Base-by-base conservation (phyloP, 2,329 filamentous ascomycete genomes). In the Xylaria multiplex region DNA sequence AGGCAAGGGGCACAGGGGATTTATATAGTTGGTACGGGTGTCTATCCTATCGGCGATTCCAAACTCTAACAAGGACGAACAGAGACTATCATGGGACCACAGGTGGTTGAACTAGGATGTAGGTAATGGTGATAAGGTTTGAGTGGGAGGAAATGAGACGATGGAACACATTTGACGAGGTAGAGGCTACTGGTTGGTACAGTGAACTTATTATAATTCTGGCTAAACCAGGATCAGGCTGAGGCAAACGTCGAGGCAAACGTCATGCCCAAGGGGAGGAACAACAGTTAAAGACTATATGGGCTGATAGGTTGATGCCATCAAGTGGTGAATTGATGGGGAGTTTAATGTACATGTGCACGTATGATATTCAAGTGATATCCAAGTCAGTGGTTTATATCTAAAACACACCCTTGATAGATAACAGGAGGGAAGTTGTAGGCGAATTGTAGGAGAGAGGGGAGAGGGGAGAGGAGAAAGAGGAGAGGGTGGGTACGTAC, bases 1-100 rank as follows among this genome's bases (percentile, higher is more conserved):
- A 55, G 59, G 67, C 59, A 70, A 73, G 53, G 60, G 63, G 50
- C 50, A 49, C 56, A 37, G 52, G 22, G 46, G 19, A 14, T 22
- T 19, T 37, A 32, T 46, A 37, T 49, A 53, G 62, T 59, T 32
- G 49, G 63, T 42, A 52, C 24, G 32, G 49, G 19, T 42, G 35
- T 58, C 32, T 48, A 61, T 46, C 57, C 50, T 58, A 66, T 66
- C 43, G 43, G 55, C 37, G 22, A 45, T 48, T 35, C 22, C 54
- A 27, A n/a, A 46, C 4, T 30, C 19, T n/a, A 62, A 48, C 14
- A 32, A 19, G 46, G 30, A 27, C 52, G 40, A 37, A 37, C 16
- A 27, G 42, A 48, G 62, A 24, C 62, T 27, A 32, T 37, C 54
- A 48, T 5, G 24, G 27, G 8, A 37, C 6, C 35, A 37, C 11